Evolutionary conservation across 2,329 filamentous ascomycete species (phyloP).

Genomic region (Aspergillus sp.): DNA sequence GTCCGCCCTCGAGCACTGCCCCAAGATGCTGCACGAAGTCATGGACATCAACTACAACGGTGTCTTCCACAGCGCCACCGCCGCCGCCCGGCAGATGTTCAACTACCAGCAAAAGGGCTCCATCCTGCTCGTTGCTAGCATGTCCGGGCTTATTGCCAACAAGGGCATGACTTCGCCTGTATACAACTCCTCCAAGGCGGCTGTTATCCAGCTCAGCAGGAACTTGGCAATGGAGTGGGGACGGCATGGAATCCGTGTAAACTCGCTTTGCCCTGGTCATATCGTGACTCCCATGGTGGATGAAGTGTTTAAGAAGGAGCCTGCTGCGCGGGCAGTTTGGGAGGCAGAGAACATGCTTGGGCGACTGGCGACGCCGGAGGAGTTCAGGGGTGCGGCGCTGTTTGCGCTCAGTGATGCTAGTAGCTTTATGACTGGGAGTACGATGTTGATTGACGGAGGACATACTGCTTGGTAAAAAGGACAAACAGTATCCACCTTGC

Average conservation of each 20-base stretch:
- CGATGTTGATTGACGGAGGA: conserved; percentile 70
- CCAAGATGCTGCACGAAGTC: conserved; percentile 43
- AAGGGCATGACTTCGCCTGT: conserved; percentile 45
- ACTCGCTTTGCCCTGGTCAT: conserved; percentile 55
- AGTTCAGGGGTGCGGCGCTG: conserved; percentile 65
- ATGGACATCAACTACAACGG: conserved; percentile 53
- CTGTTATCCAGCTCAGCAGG: conserved; percentile 52
- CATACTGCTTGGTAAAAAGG: conserved; percentile 52
- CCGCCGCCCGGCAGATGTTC: conserved; percentile 51
- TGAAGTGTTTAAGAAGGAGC: conserved; percentile 72
- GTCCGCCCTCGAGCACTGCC: conserved; percentile 41
- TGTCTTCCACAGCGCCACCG: conserved; percentile 49
- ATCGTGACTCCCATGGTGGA: conserved; percentile 74
- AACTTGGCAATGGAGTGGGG: conserved; percentile 57
- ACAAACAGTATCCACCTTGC: background rate
- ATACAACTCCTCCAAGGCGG: conserved; percentile 58
- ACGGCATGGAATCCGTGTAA: conserved; percentile 53
- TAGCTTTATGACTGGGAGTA: conserved; percentile 69
- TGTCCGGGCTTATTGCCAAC: conserved; percentile 53
- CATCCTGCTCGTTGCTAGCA: conserved; percentile 52
- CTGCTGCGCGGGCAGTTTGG: conserved; percentile 55
- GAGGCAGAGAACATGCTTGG: conserved; percentile 53
- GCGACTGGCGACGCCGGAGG: conserved; percentile 55
- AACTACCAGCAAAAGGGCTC: conserved; percentile 50
- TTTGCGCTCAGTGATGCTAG: conserved; percentile 68